phyloP scores from a whole-genome alignment of 2,329 filamentous ascomycete species.

The Monascus ruber region DNA sequence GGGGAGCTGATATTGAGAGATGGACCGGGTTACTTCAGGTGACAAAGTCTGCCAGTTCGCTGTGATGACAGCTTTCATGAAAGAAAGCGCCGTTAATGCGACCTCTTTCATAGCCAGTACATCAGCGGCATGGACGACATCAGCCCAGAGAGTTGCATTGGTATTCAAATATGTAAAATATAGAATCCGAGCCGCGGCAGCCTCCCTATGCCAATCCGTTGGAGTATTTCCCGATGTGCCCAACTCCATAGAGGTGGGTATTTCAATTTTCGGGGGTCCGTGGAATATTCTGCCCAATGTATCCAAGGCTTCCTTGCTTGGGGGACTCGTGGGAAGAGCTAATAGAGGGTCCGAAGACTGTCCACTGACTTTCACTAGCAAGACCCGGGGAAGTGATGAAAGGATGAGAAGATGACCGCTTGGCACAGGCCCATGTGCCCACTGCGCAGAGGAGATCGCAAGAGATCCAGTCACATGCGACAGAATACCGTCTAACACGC shows the following conservation, averaged over 20 bases:
- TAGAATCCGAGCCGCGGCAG: constrained; percentile 42
- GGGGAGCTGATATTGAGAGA: constrained; percentile 26
- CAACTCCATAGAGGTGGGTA: constrained; percentile 19
- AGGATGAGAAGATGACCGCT: constrained; percentile 47
- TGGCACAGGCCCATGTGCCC: constrained; percentile 44
- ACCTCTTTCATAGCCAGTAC: constrained; percentile 46
- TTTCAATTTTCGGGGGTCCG: constrained; percentile 31
- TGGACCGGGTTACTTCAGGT: constrained; percentile 13
- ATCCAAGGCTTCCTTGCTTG: constrained; percentile 43
- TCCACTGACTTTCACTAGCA: constrained; percentile 37
- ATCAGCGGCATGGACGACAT: constrained; percentile 44
- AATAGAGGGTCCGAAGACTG: constrained; percentile 34
- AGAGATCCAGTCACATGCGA: constrained; percentile 37
- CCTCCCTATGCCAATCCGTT: constrained; percentile 35
- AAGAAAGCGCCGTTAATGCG: constrained; percentile 43
- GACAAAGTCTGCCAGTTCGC: constrained; percentile 41
- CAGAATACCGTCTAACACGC: constrained; percentile 35
- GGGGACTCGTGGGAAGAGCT: constrained; percentile 40
- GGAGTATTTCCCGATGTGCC: constrained; percentile 21
- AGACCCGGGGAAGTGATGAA: constrained; percentile 44
- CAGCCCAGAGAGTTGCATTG: constrained; percentile 41
- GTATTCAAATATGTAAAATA: constrained; percentile 44
- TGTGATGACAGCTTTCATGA: constrained; percentile 42
- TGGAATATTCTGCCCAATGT: constrained; percentile 46
- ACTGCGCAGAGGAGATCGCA: constrained; percentile 33